Evolutionary conservation across 352 stramenopile genomes (phyloP), one percentile per base, ranked within the genome.

Genomic region (Globisporangium carolinianum): DNA sequence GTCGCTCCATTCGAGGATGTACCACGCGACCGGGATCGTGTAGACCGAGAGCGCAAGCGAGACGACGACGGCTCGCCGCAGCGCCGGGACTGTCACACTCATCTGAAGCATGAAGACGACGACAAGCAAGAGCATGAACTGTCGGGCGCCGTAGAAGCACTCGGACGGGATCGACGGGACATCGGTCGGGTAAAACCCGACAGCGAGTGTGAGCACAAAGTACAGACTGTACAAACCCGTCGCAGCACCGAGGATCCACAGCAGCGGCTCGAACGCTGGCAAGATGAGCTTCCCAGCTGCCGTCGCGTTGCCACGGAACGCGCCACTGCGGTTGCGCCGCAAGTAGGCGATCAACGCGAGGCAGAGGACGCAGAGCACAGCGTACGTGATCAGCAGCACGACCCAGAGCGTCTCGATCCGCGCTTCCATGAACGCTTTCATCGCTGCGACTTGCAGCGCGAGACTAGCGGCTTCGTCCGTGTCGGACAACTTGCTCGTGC

Each of bases 241-340:
- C 24, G 24, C 24, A 32, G 24, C 51, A 5, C 39, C 57, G 10
- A 80, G 60, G 35, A 72, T 71, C 72, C 72, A 82, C 2, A 82
- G 58, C 42, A 82, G 57, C 6, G 72, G 72, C 53, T 82, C 71
- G 36, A 80, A 80, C 8, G 72, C 65, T 0, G 72, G 72, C 35
- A 82, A 47, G 36, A 79, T 62, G 45, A 76, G 57, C 60, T 74
- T 72, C 7, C 60, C 55, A 6, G 67, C 67, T 53, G 69, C 67
- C 4, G 32, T 48, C 10, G 24, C 39, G 47, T 68, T 61, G 32
- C 69, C 69, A 32, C 43, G 24, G 47, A 70, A 62, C 0, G 62
- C 62, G 0, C 53, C 64, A 8, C 58, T 36, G 5, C 69, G 62
- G 15, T 68, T 54, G 38, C 58, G 54, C 9, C 61, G 66, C 54